Evolutionary conservation across 345 rosid genomes (phyloP), one percentile per base, ranked within the genome.

Genomic region (Litchi chinensis): DNA sequence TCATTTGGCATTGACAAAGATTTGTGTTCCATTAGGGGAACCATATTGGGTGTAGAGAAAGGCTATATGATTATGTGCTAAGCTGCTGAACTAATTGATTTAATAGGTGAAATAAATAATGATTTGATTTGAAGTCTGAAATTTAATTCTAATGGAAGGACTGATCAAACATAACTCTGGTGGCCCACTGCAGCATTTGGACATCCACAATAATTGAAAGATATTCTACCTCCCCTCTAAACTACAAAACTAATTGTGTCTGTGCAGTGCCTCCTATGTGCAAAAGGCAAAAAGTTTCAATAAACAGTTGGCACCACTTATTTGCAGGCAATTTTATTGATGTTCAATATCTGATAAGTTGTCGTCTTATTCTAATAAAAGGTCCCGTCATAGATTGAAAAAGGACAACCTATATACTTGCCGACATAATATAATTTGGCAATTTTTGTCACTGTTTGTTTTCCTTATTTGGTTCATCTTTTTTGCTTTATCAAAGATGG

Each of bases 241-340:
- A 12, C 79, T 28, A 16, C 2, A 16, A 40, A 28, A 26, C 6
- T 41, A 3, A 21, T n/a, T 68, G 37, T 21, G n/a, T 8, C 24
- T n/a, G 76, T 16, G 32, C 37, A 24, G n/a, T 26, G 65, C 21
- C 64, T 43, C 48, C 5, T 21, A 21, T 71, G 43, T 73, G 9
- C 19, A 73, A 60, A 37, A 60, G 65, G 41, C 60, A 56, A 46
- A 52, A 43, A 68, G 54, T 74, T 48, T 37, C 32, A 16, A 54
- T 71, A 28, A 82, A 83, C 77, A 78, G 84, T 86, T 32, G 32
- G 32, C 79, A 15, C 79, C 84, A 83, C 79, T 82, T 67, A 39
- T 48, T 71, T 80, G 21, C 68, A 57, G 73, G 57, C 41, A 44
- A 50, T 80, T 74, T 69, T 80, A 40, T 75, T 39, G 44, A 50